These are phyloP conservation scores for Naegleria lovaniensis DNA, from an alignment of 208 protist species.

Conservation along the genomic window DNA sequence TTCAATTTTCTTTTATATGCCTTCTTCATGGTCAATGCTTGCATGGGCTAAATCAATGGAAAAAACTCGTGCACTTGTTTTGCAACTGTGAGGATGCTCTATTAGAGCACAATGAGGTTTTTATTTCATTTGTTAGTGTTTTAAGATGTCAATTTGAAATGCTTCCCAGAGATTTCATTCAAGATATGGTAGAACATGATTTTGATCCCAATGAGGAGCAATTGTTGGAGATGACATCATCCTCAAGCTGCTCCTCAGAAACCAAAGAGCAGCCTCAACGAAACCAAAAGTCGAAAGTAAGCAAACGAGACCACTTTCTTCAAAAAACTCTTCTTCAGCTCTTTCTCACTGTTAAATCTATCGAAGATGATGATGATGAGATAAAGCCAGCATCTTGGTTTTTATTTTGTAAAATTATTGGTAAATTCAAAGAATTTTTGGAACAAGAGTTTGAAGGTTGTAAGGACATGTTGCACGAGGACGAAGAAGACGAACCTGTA, in stretches of 20 bases:
- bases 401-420: neutral
- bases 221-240: neutral
- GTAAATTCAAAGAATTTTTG: neutral
- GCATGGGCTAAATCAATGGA: neutral
- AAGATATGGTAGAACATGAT: neutral
- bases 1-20: neutral
- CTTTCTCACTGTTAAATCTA: neutral
- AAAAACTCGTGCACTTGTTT: neutral
- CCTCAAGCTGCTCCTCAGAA: neutral
- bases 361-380: neutral
- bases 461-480: neutral
- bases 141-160: neutral
- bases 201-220: neutral
- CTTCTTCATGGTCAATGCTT: neutral
- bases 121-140: neutral
- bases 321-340: neutral
- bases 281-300: neutral
- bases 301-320: neutral
- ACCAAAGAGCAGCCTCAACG: neutral
- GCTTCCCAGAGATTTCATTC: neutral
- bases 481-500: neutral
- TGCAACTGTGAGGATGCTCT: neutral
- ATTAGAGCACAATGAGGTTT: neutral
- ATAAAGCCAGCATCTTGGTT: neutral
- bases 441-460: neutral